Evolutionary conservation across 1,284 basidiomycete species (phyloP).

Genomic region (Xerocomus nothofagi): DNA sequence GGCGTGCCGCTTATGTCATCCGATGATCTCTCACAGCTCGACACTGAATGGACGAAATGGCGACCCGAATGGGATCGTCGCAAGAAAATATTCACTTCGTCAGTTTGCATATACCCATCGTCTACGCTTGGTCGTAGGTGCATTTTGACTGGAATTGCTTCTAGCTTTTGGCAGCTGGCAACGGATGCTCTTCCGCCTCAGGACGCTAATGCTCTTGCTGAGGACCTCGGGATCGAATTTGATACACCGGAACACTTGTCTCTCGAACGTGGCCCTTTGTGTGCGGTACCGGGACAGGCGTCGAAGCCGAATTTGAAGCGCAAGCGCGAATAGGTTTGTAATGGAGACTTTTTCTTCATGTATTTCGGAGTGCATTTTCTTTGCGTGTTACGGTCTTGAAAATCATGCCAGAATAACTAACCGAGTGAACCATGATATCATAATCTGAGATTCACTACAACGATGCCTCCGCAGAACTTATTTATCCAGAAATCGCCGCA

Average conservation of each 20-base stretch:
- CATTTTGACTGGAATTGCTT: constrained; percentile 3
- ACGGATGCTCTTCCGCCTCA: constrained; percentile 65
- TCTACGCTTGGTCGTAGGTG: not conserved
- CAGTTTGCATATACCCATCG: constrained; percentile 19
- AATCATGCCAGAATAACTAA: not conserved
- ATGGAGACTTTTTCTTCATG: not conserved
- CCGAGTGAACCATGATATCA: not conserved
- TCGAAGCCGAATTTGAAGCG: constrained; percentile 28
- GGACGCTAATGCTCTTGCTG: constrained; percentile 59
- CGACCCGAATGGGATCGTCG: constrained; percentile 69
- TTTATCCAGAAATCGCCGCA: constrained; percentile 4
- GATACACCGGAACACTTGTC: constrained; percentile 65
- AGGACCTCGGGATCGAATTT: constrained; percentile 73
- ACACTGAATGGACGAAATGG: constrained; percentile 70
- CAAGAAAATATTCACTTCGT: constrained; percentile 69
- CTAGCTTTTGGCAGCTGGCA: constrained; percentile 71
- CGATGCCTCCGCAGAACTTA: not conserved
- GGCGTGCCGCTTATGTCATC: constrained; percentile 66
- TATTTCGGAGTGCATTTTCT: not conserved
- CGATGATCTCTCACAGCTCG: constrained; percentile 60
- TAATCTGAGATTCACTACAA: not conserved
- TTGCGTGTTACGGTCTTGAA: not conserved
- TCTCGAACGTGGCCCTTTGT: constrained; percentile 38
- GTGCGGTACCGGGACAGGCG: constrained; percentile 9
- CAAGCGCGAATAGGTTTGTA: constrained; percentile 27